phyloP scores from a whole-genome alignment of 257 asterid genomes.

The Forsythia suspensa region DNA sequence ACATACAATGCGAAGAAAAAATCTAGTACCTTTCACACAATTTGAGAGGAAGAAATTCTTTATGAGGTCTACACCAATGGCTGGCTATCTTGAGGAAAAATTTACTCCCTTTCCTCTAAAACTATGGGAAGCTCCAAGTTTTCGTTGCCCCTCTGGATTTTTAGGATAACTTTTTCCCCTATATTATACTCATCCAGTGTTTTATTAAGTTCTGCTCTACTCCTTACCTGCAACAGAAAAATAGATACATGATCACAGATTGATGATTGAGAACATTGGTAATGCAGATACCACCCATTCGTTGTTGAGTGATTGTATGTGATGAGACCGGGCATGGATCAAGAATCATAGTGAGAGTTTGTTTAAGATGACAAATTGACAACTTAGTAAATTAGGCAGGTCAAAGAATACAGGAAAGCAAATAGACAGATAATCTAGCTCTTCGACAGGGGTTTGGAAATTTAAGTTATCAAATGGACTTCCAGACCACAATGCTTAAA shows the following conservation, averaged over 20 bases:
- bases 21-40: background rate
- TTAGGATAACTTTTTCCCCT: conserved; percentile 69
- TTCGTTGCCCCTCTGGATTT: conserved; percentile 60
- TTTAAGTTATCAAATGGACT: too few species aligned
- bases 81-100: background rate
- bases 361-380: background rate
- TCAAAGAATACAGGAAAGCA: background rate
- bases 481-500: too few species aligned
- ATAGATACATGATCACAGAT: background rate
- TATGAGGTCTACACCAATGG: background rate
- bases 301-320: background rate
- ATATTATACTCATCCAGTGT: conserved; percentile 68
- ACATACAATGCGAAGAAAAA: background rate
- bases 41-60: background rate
- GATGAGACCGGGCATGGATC: background rate
- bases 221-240: conserved; percentile 58
- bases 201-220: conserved; percentile 69
- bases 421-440: background rate
- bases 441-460: too few species aligned
- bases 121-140: conserved; percentile 60
- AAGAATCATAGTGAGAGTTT: background rate
- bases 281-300: background rate
- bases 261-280: background rate
- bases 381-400: background rate
- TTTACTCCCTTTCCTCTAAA: conserved; percentile 59